Conservation (phyloP, 495 filamentous ascomycete genomes). For the Gamarada debralockiae region DNA sequence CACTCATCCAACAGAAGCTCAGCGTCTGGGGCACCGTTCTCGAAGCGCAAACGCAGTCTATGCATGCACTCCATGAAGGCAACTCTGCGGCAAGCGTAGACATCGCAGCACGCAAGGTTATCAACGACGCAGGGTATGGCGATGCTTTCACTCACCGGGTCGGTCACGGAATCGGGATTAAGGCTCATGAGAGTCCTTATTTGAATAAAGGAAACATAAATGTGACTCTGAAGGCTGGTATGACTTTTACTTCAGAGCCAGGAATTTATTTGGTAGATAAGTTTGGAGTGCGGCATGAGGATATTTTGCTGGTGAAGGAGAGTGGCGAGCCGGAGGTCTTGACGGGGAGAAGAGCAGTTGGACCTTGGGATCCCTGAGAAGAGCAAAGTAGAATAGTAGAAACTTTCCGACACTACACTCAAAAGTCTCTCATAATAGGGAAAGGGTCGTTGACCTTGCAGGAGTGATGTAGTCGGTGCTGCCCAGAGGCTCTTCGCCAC, state of each 20-base stretch:
- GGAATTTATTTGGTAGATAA: constrained; percentile 49
- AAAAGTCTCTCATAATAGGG: no score
- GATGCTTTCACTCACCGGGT: constrained; percentile 51
- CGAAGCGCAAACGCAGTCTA: constrained; percentile 45
- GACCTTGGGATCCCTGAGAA: constrained; percentile 44
- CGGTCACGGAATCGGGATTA: constrained; percentile 55
- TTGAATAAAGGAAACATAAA: constrained; percentile 49
- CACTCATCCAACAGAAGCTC: constrained; percentile 37
- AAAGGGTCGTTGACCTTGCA: no score
- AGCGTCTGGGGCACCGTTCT: constrained; percentile 48
- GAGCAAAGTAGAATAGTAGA: no score
- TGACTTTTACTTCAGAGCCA: constrained; percentile 54
- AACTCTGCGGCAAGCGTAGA: constrained; percentile 46
- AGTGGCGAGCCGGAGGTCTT: constrained; percentile 41
- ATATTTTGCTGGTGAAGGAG: constrained; percentile 44
- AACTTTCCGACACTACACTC: no score
- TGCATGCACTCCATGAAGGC: constrained; percentile 36
- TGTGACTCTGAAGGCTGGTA: constrained; percentile 39
- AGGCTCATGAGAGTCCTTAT: constrained; percentile 47
- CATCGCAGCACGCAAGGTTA: constrained; percentile 48
- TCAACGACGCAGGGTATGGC: constrained; percentile 46
- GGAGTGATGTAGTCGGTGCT: no score
- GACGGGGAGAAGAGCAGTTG: constrained; percentile 38
- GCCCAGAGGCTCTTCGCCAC: no score
- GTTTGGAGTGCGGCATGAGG: constrained; percentile 53